Evolutionary conservation across 768 basidiomycete genomes (phyloP).

Genomic region (Pleurotus giganteus): DNA sequence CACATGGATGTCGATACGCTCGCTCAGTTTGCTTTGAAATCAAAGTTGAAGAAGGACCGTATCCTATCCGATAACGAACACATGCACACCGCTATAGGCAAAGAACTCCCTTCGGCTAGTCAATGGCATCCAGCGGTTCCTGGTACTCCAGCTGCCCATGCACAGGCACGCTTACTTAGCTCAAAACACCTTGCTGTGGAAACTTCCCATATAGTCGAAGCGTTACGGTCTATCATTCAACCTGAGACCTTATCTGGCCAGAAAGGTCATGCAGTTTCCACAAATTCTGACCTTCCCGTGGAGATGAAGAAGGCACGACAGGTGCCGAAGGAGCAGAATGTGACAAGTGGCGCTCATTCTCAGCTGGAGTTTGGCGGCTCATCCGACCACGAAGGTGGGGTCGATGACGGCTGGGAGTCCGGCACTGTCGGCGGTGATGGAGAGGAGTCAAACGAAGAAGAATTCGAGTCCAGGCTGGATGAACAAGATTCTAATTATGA

Average conservation of each 20-base stretch:
- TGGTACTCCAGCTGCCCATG: slow-evolving; percentile 51
- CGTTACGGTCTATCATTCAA: slow-evolving; percentile 42
- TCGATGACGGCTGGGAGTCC: slow-evolving; percentile 39
- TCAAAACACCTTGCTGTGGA: slow-evolving; percentile 70
- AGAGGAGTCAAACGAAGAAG: slow-evolving; percentile 31
- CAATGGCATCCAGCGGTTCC: slow-evolving; percentile 30
- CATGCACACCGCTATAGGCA: slow-evolving; percentile 41
- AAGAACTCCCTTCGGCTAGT: slow-evolving; percentile 33
- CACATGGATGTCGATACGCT: slow-evolving; percentile 54
- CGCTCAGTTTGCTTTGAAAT: slow-evolving; percentile 62
- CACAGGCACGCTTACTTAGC: slow-evolving; percentile 72
- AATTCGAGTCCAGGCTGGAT: slow-evolving; percentile 26
- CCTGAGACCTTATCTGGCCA: slow-evolving; percentile 17
- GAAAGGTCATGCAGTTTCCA: slow-evolving; percentile 6
- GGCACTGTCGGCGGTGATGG: slow-evolving; percentile 36
- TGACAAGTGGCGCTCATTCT: slow-evolving; percentile 19
- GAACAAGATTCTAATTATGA: slow-evolving; percentile 22
- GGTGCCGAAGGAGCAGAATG: slow-evolving; percentile 20
- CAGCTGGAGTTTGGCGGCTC: slow-evolving; percentile 5
- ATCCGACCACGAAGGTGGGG: slow-evolving; percentile 21
- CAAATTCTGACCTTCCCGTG: slow-evolving; percentile 17
- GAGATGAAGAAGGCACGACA: slow-evolving; percentile 21
- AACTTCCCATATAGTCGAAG: slow-evolving; percentile 48
- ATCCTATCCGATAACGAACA: slow-evolving; percentile 47
- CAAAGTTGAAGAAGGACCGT: slow-evolving; percentile 75